Evolutionary conservation across 2,329 filamentous ascomycete species (phyloP).

Genomic region (Nemania abortiva): DNA sequence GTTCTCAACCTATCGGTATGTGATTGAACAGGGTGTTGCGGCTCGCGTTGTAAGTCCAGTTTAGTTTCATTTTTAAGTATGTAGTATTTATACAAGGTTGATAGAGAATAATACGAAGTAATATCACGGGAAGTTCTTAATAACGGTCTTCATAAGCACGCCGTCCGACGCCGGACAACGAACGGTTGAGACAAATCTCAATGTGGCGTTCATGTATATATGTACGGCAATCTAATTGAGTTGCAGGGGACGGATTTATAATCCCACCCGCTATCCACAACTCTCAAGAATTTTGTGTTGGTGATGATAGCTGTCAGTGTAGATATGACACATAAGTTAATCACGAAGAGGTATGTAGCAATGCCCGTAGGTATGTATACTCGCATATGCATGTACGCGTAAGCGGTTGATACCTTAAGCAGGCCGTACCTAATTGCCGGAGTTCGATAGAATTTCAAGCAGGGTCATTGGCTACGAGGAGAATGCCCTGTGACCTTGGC

Average conservation of each 20-base stretch:
- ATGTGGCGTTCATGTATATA: background rate
- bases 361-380: background rate
- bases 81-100: background rate
- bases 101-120: background rate
- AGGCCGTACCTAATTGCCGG: background rate
- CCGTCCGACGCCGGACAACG: constrained; percentile 15
- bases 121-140: background rate
- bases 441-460: background rate
- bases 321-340: constrained; percentile 14
- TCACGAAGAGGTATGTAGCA: constrained; percentile 5
- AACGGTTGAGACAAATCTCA: background rate
- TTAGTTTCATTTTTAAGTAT: too few species aligned
- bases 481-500: background rate
- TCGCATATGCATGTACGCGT: constrained; percentile 16
- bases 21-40: too few species aligned
- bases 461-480: background rate
- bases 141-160: background rate
- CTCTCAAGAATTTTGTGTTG: background rate
- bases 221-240: background rate
- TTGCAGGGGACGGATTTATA: constrained; percentile 28
- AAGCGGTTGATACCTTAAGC: constrained; percentile 5
- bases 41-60: too few species aligned
- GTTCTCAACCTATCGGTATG: too few species aligned
- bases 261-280: background rate
- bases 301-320: background rate